These are phyloP conservation scores for Turritis glabra DNA, from an alignment of 345 rosid species.

Conservation along the genomic window DNA sequence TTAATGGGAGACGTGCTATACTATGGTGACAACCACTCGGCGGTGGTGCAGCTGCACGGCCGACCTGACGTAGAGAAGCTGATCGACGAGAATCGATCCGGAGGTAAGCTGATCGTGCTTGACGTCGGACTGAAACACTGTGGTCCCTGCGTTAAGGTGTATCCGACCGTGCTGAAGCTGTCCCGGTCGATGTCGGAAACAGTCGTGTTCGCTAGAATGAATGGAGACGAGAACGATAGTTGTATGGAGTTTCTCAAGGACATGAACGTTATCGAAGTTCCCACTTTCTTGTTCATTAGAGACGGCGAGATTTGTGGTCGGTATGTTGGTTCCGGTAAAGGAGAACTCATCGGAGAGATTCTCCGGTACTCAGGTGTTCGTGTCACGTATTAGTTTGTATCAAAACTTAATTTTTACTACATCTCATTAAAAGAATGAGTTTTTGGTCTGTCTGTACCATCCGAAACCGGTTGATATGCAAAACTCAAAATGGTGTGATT, in stretches of 20 bases:
- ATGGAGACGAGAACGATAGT: slow-evolving; percentile 93
- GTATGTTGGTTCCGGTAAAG: slow-evolving; percentile 92
- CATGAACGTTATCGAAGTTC: slow-evolving; percentile 85
- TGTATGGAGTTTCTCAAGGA: slow-evolving; percentile 87
- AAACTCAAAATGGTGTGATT: not conserved
- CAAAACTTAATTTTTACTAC: slow-evolving; percentile 11
- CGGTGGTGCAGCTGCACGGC: slow-evolving; percentile 72
- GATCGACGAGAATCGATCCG: slow-evolving; percentile 65
- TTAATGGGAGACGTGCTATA: slow-evolving; percentile 86
- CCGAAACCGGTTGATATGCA: not conserved
- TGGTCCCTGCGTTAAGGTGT: slow-evolving; percentile 95
- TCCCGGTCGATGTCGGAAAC: slow-evolving; percentile 75
- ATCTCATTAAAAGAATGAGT: not conserved
- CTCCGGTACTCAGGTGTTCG: slow-evolving; percentile 91
- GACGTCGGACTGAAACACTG: slow-evolving; percentile 91
- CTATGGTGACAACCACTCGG: slow-evolving; percentile 90
- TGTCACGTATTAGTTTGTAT: slow-evolving; percentile 50
- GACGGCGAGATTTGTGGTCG: slow-evolving; percentile 74
- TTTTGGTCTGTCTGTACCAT: slow-evolving; percentile 10
- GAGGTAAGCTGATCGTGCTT: slow-evolving; percentile 72
- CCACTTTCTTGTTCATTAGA: slow-evolving; percentile 83
- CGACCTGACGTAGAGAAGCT: slow-evolving; percentile 75
- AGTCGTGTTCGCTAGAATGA: slow-evolving; percentile 84
- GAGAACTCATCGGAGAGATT: slow-evolving; percentile 92
- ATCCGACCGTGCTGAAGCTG: slow-evolving; percentile 80